These are phyloP conservation scores for Pseudonectria buxi DNA, from an alignment of 2,329 filamentous ascomycete genomes.

Conservation along the genomic window DNA sequence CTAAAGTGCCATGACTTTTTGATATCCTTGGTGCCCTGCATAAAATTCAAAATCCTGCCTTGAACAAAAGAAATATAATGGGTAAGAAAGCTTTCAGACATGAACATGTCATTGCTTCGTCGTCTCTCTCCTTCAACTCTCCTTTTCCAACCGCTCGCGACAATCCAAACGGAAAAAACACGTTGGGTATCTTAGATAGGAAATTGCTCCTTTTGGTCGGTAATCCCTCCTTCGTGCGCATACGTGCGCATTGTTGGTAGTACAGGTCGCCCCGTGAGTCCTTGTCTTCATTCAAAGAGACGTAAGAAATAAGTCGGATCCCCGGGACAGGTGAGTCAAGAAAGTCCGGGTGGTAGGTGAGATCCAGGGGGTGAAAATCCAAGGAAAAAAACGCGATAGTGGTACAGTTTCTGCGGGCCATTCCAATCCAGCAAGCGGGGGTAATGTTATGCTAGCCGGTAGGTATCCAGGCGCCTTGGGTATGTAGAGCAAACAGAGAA, in stretches of 20 bases:
- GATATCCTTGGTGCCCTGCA: slow-evolving; percentile 19
- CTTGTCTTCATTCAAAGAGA: slow-evolving; percentile 18
- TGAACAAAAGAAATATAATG: slow-evolving; percentile 7
- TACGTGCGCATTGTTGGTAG: slow-evolving; percentile 23
- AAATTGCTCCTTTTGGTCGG: slow-evolving; percentile 26
- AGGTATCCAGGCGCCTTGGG: slow-evolving; percentile 15
- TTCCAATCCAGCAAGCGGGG: slow-evolving; percentile 18
- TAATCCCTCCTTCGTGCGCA: slow-evolving; percentile 20
- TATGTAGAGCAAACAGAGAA: slow-evolving; percentile 13
- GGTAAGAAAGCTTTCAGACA: slow-evolving; percentile 10
- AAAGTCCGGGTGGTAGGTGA: slow-evolving; percentile 17
- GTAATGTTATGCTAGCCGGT: slow-evolving; percentile 11
- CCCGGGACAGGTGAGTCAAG: slow-evolving; percentile 15
- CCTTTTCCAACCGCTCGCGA: slow-evolving; percentile 21
- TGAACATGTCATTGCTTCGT: slow-evolving; percentile 7
- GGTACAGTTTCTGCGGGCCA: slow-evolving; percentile 20
- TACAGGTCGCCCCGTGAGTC: slow-evolving; percentile 26
- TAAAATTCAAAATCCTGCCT: slow-evolving; percentile 12
- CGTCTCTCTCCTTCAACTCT: slow-evolving; percentile 10
- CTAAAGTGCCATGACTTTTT: slow-evolving; percentile 24
- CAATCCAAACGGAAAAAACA: slow-evolving; percentile 24
- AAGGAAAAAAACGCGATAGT: slow-evolving; percentile 20
- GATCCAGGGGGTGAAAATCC: slow-evolving; percentile 18
- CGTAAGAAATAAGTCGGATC: slow-evolving; percentile 19
- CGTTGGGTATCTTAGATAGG: slow-evolving; percentile 32